Percentiles rank a stretch among this genome's conserved stretches.
These are phyloP conservation scores for Hibiscus mutabilis DNA, from an alignment of 345 rosid species.

Conservation along the genomic window DNA sequence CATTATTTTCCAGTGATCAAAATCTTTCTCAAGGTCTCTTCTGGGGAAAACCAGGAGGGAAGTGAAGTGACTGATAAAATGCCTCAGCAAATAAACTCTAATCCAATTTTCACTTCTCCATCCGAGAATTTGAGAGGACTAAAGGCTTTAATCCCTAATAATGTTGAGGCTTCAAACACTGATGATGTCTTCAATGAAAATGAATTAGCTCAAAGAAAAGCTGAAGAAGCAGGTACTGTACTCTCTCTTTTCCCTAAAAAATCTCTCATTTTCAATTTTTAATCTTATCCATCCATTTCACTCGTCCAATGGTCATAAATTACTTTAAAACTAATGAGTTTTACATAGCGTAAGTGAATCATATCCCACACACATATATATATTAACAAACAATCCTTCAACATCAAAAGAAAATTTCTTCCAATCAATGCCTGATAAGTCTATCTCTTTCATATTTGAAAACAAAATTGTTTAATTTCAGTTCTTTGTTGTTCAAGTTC, in stretches of 20 bases:
- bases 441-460: background rate
- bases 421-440: background rate
- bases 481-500: background rate
- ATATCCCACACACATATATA: background rate
- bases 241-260: background rate
- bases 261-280: too few species aligned
- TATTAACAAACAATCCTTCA: background rate
- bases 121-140: slow-evolving; percentile 50
- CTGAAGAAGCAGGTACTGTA: slow-evolving; percentile 84
- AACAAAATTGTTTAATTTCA: background rate
- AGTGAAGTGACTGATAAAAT: slow-evolving; percentile 18
- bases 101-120: slow-evolving; percentile 35
- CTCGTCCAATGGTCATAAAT: too few species aligned
- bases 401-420: background rate
- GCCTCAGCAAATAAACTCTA: slow-evolving; percentile 54
- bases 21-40: background rate
- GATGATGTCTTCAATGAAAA: slow-evolving; percentile 60
- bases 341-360: too few species aligned
- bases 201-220: slow-evolving; percentile 83
- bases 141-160: slow-evolving; percentile 35
- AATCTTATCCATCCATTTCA: too few species aligned
- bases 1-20: background rate
- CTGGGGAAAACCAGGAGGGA: background rate
- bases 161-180: slow-evolving; percentile 28
- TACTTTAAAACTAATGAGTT: too few species aligned